A percentile compares a stretch with the other conserved stretches of the same genome.
phyloP scores from a whole-genome alignment of 2,329 filamentous ascomycete species.

The Nemania diffusa region DNA sequence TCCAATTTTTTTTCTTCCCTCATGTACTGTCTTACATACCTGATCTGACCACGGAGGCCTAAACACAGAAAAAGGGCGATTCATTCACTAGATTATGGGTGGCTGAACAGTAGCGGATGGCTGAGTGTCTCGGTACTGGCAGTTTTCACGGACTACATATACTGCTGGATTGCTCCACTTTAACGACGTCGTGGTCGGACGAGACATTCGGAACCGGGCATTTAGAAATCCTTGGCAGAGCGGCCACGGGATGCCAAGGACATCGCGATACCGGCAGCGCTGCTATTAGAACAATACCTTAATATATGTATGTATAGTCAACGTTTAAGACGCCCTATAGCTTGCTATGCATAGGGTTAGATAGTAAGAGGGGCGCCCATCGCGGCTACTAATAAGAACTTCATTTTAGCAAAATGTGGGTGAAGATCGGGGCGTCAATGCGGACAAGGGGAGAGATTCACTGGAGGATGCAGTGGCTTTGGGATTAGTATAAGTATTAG shows the following conservation, averaged over 20 bases:
- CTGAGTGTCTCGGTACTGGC: neutral
- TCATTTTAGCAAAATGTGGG: slow-evolving; percentile 2
- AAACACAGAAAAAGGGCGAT: neutral
- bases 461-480: neutral
- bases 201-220: slow-evolving; percentile 10
- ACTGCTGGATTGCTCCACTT: slow-evolving; percentile 10
- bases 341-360: slow-evolving; percentile 47
- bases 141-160: slow-evolving; percentile 4
- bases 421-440: neutral
- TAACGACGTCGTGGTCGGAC: neutral
- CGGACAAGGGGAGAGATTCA: neutral
- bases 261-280: slow-evolving; percentile 47
- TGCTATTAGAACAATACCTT: slow-evolving; percentile 49
- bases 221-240: slow-evolving; percentile 14
- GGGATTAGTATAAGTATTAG: neutral
- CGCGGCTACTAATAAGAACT: neutral
- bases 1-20: too few species aligned
- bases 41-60: too few species aligned
- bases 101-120: too few species aligned
- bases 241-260: slow-evolving; percentile 37
- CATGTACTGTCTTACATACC: too few species aligned
- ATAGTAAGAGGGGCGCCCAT: neutral
- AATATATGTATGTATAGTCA: slow-evolving; percentile 50
- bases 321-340: slow-evolving; percentile 50
- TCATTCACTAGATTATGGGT: neutral